Conservation (phyloP, 805 yeast genomes). For the Zygosaccharomyces kombuchaensis region DNA sequence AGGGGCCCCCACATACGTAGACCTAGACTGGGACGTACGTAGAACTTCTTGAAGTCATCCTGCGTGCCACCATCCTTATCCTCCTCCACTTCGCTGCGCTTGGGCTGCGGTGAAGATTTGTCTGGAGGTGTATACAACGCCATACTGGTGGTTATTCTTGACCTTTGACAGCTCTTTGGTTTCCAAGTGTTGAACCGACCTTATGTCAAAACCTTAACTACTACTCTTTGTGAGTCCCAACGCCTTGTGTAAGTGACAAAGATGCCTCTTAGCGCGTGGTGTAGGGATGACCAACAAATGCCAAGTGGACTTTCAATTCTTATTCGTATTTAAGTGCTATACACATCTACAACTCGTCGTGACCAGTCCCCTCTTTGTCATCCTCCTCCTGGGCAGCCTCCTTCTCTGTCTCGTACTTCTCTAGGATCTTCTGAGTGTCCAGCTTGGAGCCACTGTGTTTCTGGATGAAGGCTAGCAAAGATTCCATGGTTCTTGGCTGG, state of each 20-base stretch:
- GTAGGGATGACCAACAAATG: neutral
- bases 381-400: slow-evolving; percentile 19
- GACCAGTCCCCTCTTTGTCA: slow-evolving; percentile 21
- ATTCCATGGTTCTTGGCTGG: slow-evolving; percentile 70
- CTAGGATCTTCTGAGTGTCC: slow-evolving; percentile 46
- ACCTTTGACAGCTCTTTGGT: neutral
- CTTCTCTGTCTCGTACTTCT: slow-evolving; percentile 20
- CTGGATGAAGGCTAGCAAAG: slow-evolving; percentile 65
- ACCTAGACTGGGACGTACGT: slow-evolving; percentile 54
- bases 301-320: neutral
- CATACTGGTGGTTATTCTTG: slow-evolving; percentile 16
- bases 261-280: neutral
- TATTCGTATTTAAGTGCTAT: neutral
- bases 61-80: slow-evolving; percentile 16
- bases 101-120: slow-evolving; percentile 15
- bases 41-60: slow-evolving; percentile 21
- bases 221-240: neutral
- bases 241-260: neutral
- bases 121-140: slow-evolving; percentile 33
- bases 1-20: slow-evolving; percentile 64
- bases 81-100: slow-evolving; percentile 5
- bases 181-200: neutral
- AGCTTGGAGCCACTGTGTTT: slow-evolving; percentile 59
- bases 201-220: neutral
- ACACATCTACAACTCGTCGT: slow-evolving; percentile 34